phyloP scores from a whole-genome alignment of 495 filamentous ascomycete species.

The Penicillium ochrochloron region DNA sequence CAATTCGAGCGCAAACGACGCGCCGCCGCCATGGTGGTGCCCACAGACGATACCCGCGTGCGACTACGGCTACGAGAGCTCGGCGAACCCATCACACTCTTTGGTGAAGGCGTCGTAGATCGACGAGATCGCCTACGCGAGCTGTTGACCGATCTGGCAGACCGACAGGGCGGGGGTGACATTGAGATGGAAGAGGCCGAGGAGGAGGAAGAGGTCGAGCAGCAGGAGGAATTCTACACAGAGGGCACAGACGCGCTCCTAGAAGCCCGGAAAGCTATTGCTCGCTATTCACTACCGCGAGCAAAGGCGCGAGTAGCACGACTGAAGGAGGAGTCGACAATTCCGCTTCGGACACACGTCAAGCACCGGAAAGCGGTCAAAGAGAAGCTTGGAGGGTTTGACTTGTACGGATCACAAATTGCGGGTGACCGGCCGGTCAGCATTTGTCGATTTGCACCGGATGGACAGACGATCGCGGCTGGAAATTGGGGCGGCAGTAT shows the following conservation, averaged over 20 bases:
- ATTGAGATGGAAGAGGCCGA: constrained; percentile 59
- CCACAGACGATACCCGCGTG: constrained; percentile 91
- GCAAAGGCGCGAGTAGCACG: constrained; percentile 76
- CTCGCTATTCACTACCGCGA: constrained; percentile 80
- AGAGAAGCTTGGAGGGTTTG: constrained; percentile 78
- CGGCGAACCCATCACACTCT: constrained; percentile 90
- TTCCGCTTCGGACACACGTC: constrained; percentile 84
- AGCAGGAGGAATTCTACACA: constrained; percentile 97
- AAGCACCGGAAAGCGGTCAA: constrained; percentile 89
- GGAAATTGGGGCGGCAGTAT: constrained; percentile 92
- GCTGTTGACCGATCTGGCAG: constrained; percentile 74
- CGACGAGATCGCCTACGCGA: constrained; percentile 85
- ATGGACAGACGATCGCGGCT: constrained; percentile 80
- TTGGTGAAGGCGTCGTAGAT: constrained; percentile 88
- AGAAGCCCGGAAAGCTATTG: constrained; percentile 78
- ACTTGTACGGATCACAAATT: constrained; percentile 90
- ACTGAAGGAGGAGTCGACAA: constrained; percentile 78
- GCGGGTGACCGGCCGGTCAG: constrained; percentile 88
- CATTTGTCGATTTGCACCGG: constrained; percentile 88
- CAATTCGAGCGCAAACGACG: constrained; percentile 90
- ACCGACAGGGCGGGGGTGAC: constrained; percentile 66
- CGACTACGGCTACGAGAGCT: constrained; percentile 79
- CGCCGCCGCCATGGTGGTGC: constrained; percentile 89
- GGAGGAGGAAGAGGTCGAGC: constrained; percentile 62
- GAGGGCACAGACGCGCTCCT: constrained; percentile 75